A percentile compares a stretch with the other conserved stretches of the same genome.
These are phyloP conservation scores for Stagonosporopsis tanaceti DNA, from an alignment of 2,329 filamentous ascomycete genomes.

Conservation along the genomic window DNA sequence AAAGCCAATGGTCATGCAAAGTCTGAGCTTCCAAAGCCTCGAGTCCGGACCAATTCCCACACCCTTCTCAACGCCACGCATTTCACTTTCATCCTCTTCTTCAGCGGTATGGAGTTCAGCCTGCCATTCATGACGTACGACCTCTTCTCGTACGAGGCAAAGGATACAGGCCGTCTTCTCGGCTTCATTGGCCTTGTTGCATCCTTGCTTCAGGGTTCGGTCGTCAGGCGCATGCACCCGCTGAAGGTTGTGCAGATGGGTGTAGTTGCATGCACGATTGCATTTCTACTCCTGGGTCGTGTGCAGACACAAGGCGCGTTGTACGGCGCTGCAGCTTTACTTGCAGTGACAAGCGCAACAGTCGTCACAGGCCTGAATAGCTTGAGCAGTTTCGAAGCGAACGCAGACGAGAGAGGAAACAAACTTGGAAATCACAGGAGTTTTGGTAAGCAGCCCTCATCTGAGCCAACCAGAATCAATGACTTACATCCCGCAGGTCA, in stretches of 20 bases:
- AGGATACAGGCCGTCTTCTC: constrained; percentile 82
- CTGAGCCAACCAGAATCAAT: not conserved
- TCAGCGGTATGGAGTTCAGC: constrained; percentile 98
- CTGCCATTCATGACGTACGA: constrained; percentile 98
- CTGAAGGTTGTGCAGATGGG: constrained; percentile 81
- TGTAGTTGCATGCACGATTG: constrained; percentile 76
- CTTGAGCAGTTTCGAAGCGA: constrained; percentile 87
- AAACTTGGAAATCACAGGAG: constrained; percentile 85
- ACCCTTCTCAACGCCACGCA: constrained; percentile 83
- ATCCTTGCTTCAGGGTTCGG: constrained; percentile 89
- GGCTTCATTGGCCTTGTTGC: constrained; percentile 92
- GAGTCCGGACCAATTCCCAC: constrained; percentile 78
- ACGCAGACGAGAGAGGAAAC: constrained; percentile 78
- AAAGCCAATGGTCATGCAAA: constrained; percentile 33
- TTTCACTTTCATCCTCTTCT: constrained; percentile 92
- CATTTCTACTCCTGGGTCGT: constrained; percentile 80
- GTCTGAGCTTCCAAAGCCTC: constrained; percentile 28
- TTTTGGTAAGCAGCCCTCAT: constrained; percentile 54
- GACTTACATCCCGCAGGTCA: constrained; percentile 68
- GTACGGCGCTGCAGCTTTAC: constrained; percentile 81
- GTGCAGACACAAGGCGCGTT: constrained; percentile 73
- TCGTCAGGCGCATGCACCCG: constrained; percentile 85
- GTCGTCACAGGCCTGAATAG: constrained; percentile 95
- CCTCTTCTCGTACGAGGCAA: constrained; percentile 81
- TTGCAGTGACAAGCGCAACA: constrained; percentile 91